A percentile compares a stretch with the other conserved stretches of the same genome.
Evolutionary conservation across 1,139 yeast genomes (phyloP).

Genomic region (Debaryomyces subglobosus): DNA sequence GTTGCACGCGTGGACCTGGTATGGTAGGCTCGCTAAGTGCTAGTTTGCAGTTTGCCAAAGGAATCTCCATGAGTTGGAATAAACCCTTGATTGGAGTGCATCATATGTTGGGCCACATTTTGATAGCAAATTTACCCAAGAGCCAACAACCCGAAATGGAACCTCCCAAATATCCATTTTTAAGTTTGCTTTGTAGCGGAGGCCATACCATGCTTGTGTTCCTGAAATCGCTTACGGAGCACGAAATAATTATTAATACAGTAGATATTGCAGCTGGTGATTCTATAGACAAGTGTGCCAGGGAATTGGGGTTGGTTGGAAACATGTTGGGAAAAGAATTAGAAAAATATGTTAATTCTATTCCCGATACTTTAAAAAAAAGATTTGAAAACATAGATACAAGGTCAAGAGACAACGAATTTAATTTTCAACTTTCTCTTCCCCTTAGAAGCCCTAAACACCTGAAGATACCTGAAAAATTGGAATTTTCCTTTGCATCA

Average conservation of each 20-base stretch:
- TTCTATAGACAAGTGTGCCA: conserved; percentile 88
- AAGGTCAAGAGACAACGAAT: conserved; percentile 28
- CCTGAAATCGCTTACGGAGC: conserved; percentile 61
- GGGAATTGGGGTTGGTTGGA: conserved; percentile 78
- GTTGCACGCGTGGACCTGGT: conserved; percentile 97
- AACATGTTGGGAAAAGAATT: conserved; percentile 85
- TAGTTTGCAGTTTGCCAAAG: conserved; percentile 84
- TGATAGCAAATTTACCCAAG: conserved; percentile 62
- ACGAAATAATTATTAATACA: conserved; percentile 74
- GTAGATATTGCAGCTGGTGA: conserved; percentile 93
- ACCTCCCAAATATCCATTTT: conserved; percentile 70
- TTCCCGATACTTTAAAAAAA: conserved; percentile 23
- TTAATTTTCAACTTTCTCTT: conserved; percentile 29
- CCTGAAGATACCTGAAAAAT: conserved; percentile 28
- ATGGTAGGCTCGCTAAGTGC: conserved; percentile 88
- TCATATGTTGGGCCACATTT: conserved; percentile 92
- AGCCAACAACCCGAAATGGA: conserved; percentile 33
- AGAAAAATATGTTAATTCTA: conserved; percentile 55
- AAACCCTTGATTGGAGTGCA: conserved; percentile 87
- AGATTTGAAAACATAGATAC: conserved; percentile 27
- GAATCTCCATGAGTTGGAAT: conserved; percentile 75
- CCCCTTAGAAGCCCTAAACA: conserved; percentile 42
- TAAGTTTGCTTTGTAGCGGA: conserved; percentile 84
- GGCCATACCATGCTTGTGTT: conserved; percentile 92
- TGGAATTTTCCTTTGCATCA: conserved; percentile 77